Percentiles rank a stretch among this genome's conserved stretches.
Evolutionary conservation across 2,329 filamentous ascomycete genomes (phyloP).

Genomic region (Penicillium sp.): DNA sequence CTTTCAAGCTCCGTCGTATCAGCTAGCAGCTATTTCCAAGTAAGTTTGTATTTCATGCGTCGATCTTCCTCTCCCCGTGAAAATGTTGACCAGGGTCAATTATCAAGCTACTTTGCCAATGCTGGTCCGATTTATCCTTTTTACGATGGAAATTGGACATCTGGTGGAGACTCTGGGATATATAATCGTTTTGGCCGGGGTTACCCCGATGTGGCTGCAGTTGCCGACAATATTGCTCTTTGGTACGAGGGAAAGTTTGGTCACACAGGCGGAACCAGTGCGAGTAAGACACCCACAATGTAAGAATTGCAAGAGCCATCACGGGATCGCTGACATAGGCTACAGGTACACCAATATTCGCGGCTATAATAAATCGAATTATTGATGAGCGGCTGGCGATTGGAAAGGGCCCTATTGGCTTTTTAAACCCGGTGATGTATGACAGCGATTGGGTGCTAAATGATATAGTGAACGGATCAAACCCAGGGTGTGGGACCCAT

Average conservation of each 20-base stretch:
- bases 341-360: conserved; percentile 2
- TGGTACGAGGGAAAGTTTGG: not conserved
- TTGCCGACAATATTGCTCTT: conserved; percentile 2
- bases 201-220: conserved; percentile 3
- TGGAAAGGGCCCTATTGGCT: conserved; percentile 1
- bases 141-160: conserved; percentile 1
- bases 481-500: not conserved
- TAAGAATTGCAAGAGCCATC: not conserved
- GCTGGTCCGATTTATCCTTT: not conserved
- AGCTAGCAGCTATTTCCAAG: not conserved
- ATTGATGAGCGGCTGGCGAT: conserved; percentile 1
- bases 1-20: not conserved
- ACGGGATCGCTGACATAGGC: not conserved
- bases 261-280: conserved; percentile 2
- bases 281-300: not conserved
- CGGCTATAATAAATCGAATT: not conserved
- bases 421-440: not conserved
- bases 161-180: not conserved
- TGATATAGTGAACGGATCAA: not conserved
- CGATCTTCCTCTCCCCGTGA: not conserved
- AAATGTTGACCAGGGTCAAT: not conserved
- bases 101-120: not conserved
- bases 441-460: not conserved
- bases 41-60: not conserved
- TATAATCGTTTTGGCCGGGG: conserved; percentile 4